Conservation (phyloP, 805 yeast species). For the Torulaspora gathmanii region DNA sequence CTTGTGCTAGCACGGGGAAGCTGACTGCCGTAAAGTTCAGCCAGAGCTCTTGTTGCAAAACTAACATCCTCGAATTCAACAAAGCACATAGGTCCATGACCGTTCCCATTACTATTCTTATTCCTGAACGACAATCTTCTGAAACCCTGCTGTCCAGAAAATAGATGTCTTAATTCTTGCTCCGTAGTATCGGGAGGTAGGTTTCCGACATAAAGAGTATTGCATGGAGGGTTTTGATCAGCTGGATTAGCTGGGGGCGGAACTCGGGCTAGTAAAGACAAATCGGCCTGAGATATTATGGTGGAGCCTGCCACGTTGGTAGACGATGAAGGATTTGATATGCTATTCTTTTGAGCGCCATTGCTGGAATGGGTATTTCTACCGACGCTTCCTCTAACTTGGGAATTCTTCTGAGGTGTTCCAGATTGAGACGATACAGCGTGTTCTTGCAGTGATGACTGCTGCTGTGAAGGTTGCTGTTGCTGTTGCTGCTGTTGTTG, state of each 20-base stretch:
- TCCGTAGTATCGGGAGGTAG: constrained; percentile 96
- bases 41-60: constrained; percentile 87
- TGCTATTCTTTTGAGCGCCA: constrained; percentile 22
- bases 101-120: constrained; percentile 47
- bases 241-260: constrained; percentile 97
- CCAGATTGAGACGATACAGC: constrained; percentile 11
- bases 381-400: constrained; percentile 16
- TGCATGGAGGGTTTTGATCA: constrained; percentile 98
- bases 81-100: constrained; percentile 98
- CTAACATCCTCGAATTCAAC: constrained; percentile 97
- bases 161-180: constrained; percentile 80
- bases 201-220: constrained; percentile 93
- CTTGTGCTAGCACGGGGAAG: constrained; percentile 64
- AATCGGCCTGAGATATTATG: constrained; percentile 47
- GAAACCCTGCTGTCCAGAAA: constrained; percentile 87
- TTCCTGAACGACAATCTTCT: constrained; percentile 88
- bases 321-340: constrained; percentile 32
- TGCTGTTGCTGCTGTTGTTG: constrained; percentile 30
- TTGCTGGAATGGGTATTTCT: constrained; percentile 17
- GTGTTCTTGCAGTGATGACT: constrained; percentile 13
- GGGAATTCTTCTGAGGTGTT: constrained; percentile 21
- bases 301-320: constrained; percentile 18
- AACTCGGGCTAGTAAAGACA: constrained; percentile 68
- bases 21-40: constrained; percentile 89
- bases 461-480: constrained; percentile 13